Evolutionary conservation across 805 yeast species (phyloP).

Genomic region (Yamadazyma akitaensis): DNA sequence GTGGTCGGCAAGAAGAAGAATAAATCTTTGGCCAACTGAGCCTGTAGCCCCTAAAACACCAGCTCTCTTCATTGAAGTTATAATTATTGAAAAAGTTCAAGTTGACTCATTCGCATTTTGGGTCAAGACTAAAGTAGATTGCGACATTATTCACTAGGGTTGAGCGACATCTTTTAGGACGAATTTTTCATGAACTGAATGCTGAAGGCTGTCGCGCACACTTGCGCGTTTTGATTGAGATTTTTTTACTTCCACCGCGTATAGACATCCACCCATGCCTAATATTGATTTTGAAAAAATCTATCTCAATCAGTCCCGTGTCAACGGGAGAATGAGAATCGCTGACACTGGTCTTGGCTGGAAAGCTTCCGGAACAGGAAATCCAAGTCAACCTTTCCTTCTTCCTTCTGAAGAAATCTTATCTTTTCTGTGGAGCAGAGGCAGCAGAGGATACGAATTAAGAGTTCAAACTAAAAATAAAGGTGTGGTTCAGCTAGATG

Average conservation of each 20-base stretch:
- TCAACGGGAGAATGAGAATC: conserved; percentile 85
- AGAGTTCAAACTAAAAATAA: conserved; percentile 84
- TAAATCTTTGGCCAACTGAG: conserved; percentile 95
- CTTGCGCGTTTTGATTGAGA: neutral
- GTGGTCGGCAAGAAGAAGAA: conserved; percentile 75
- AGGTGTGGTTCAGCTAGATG: conserved; percentile 86
- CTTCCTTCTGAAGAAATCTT: conserved; percentile 84
- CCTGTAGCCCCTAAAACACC: conserved; percentile 99
- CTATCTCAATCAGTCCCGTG: conserved; percentile 80
- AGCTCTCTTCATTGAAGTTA: conserved; percentile 35
- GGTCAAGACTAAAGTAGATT: neutral
- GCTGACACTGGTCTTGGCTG: conserved; percentile 98
- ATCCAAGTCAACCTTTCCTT: conserved; percentile 61
- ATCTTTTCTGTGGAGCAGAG: conserved; percentile 86
- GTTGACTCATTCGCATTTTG: conserved; percentile 1
- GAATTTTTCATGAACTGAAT: too few species aligned
- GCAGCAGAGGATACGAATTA: conserved; percentile 86
- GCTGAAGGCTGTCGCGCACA: too few species aligned
- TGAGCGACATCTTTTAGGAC: neutral
- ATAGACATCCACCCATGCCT: conserved; percentile 26
- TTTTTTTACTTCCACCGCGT: conserved; percentile 4
- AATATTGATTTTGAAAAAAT: conserved; percentile 86
- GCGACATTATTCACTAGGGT: neutral
- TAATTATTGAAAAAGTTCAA: neutral
- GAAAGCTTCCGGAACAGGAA: conserved; percentile 62